Conservation (phyloP, 1,284 basidiomycete species). For the Cutaneotrichosporon curvatum region DNA sequence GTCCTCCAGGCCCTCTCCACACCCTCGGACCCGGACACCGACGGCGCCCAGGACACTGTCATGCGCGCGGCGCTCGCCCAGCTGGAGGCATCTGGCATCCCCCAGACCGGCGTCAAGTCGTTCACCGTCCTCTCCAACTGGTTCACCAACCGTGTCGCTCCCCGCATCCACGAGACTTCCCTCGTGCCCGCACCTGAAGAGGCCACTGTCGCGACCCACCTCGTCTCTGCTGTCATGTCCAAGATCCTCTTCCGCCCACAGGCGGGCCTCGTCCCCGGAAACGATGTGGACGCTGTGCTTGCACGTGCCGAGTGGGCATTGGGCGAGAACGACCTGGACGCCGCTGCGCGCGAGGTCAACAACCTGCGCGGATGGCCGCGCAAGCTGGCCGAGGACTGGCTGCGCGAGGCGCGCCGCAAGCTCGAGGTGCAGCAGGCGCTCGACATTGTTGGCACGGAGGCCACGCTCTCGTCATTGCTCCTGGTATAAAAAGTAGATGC, state of each 20-base stretch:
- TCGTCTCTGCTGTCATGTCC: conserved; percentile 72
- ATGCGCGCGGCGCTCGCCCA: conserved; percentile 62
- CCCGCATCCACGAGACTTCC: conserved; percentile 76
- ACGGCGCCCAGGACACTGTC: conserved; percentile 42
- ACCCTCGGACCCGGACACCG: conserved; percentile 56
- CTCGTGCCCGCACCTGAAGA: conserved; percentile 67
- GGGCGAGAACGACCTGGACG: conserved; percentile 84
- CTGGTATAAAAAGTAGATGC: conserved; percentile 40
- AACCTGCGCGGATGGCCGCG: conserved; percentile 80
- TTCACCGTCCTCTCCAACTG: conserved; percentile 80
- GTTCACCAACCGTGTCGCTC: conserved; percentile 79
- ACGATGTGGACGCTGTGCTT: conserved; percentile 78
- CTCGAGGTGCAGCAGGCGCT: conserved; percentile 90
- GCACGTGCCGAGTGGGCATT: conserved; percentile 85
- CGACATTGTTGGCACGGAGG: conserved; percentile 79
- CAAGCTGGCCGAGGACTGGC: conserved; percentile 78
- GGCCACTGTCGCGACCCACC: conserved; percentile 78
- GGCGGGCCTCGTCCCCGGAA: conserved; percentile 60
- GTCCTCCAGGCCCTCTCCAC: conserved; percentile 59
- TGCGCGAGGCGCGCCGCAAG: conserved; percentile 77
- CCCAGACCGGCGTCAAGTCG: conserved; percentile 82
- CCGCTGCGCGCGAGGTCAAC: conserved; percentile 85
- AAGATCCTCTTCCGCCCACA: conserved; percentile 71
- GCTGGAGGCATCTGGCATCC: conserved; percentile 66
- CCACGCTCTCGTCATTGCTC: conserved; percentile 54